Evolutionary conservation across 768 basidiomycete species (phyloP), one percentile per base, ranked within the genome.

Genomic region (Myochromella boudieri): DNA sequence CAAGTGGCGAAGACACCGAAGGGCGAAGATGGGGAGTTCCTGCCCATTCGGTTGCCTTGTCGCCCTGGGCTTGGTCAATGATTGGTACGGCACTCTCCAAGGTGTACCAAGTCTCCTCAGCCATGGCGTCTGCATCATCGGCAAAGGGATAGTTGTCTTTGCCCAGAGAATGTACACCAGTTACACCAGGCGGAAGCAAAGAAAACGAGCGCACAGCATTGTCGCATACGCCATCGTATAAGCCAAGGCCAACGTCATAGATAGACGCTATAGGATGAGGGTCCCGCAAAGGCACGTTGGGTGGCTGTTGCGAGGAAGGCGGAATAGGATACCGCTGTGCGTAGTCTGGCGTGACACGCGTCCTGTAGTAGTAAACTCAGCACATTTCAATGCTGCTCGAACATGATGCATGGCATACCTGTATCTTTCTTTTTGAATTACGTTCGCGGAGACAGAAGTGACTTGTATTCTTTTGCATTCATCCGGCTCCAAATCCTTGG

Each of bases 401-500:
- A 34, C 25, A 34, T 21, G 21, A 22, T 20, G 26, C 15, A 39
- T 17, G 17, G 25, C 78, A 26, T 56, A 89, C 89, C 85, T 74
- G 64, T 75, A 85, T 43, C 73, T 73, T 57, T 92, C 90, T 31
- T 68, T 64, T 52, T 93, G 90, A 26, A 77, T 61, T 22, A 89
- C 54, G 45, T 85, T 74, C 4, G 84, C 62, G 5, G 69, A 64
- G 50, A 91, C 76, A 5, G 72, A 76, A 20, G 73, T 68, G 15
- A 90, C 57, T 46, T 76, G 79, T 12, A 93, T 61, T 33, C 74
- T 75, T 52, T 74, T 67, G 56, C 83, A 77, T 27, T 82, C 69
- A 6, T 63, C 68, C 24, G 66, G 66, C 1, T 71, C 58, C 46
- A 87, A 59, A 44, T 71, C 75, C 42, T 77, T 70, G 11, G 81